These are phyloP conservation scores for Pyrenochaeta sp. DNA, from an alignment of 2,329 filamentous ascomycete genomes.

Conservation along the genomic window DNA sequence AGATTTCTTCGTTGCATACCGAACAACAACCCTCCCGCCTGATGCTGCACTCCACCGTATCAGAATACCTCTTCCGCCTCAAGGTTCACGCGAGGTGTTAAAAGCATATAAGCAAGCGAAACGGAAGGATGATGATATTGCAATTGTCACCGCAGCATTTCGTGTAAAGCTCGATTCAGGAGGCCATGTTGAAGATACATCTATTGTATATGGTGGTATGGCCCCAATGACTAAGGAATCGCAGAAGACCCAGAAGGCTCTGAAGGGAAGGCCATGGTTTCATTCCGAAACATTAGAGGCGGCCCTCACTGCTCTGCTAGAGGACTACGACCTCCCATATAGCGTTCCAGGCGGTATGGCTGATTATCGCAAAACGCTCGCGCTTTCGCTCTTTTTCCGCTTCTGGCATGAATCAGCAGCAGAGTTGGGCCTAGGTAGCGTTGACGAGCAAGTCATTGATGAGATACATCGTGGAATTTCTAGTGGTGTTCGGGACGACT, in stretches of 20 bases:
- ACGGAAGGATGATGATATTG: constrained; percentile 96
- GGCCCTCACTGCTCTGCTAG: constrained; percentile 80
- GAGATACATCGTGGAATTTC: constrained; percentile 88
- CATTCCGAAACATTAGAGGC: constrained; percentile 84
- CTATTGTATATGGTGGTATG: constrained; percentile 92
- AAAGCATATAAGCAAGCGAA: constrained; percentile 95
- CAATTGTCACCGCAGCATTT: constrained; percentile 89
- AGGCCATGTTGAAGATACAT: constrained; percentile 74
- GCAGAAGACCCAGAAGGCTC: constrained; percentile 73
- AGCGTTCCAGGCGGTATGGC: constrained; percentile 96
- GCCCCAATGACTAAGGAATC: constrained; percentile 86
- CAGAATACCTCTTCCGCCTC: constrained; percentile 74
- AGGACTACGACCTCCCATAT: constrained; percentile 86
- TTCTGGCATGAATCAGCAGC: constrained; percentile 90
- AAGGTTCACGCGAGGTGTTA: constrained; percentile 77
- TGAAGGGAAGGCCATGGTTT: constrained; percentile 79
- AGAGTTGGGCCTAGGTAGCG: constrained; percentile 61
- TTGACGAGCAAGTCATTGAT: constrained; percentile 75
- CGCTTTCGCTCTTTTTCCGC: constrained; percentile 93
- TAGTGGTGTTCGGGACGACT: constrained; percentile 76
- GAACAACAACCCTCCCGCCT: constrained; percentile 78
- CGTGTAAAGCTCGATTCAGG: constrained; percentile 74
- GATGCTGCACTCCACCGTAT: constrained; percentile 86
- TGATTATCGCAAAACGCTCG: constrained; percentile 87
- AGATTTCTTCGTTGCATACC: constrained; percentile 89